A percentile compares a stretch with the other conserved stretches of the same genome.
phyloP scores from a whole-genome alignment of 495 filamentous ascomycete species.

The Rhypophila decipiens region DNA sequence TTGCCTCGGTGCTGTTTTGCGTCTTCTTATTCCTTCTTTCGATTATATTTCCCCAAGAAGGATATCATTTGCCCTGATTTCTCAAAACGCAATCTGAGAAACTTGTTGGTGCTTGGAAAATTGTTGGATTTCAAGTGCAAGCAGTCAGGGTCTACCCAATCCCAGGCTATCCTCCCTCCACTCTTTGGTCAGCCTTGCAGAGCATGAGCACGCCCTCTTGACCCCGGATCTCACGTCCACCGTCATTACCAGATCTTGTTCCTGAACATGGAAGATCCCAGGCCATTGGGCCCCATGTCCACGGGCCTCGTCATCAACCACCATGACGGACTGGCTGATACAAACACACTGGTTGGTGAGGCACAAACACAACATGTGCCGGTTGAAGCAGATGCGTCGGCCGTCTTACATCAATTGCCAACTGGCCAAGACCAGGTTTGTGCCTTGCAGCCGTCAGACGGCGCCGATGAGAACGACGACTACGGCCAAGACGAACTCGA shows the following conservation, averaged over 20 bases:
- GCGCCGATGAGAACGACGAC: slow-evolving; percentile 14
- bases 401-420: neutral
- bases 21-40: too few species aligned
- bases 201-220: too few species aligned
- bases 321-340: neutral
- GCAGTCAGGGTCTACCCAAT: too few species aligned
- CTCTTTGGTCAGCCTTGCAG: too few species aligned
- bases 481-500: slow-evolving; percentile 14
- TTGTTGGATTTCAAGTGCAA: too few species aligned
- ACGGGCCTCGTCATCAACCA: neutral
- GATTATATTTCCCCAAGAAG: too few species aligned
- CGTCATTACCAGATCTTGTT: neutral
- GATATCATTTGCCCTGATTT: too few species aligned
- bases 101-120: too few species aligned
- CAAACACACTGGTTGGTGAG: too few species aligned
- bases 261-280: neutral
- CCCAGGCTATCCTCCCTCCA: too few species aligned
- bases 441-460: slow-evolving; percentile 23
- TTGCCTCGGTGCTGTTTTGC: too few species aligned
- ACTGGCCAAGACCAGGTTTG: neutral
- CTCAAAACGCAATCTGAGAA: too few species aligned
- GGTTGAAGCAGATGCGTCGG: neutral
- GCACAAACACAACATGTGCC: neutral
- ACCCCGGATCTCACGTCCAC: neutral
- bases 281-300: neutral